phyloP scores from a whole-genome alignment of 2,329 filamentous ascomycete genomes.

The Sarocladium oryzae region DNA sequence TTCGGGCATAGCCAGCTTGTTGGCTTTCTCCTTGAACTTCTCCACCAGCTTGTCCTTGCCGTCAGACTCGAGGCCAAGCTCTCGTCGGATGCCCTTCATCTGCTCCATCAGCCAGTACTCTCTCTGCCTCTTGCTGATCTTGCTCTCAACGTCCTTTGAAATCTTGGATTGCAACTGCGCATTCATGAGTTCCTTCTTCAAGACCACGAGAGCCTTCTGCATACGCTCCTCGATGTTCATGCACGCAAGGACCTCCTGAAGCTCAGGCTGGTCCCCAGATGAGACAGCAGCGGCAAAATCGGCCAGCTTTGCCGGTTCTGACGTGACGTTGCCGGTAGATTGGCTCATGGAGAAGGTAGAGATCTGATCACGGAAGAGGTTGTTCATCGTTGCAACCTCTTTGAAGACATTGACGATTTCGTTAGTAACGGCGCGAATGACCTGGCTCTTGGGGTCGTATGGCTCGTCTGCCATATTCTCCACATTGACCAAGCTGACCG shows the following conservation, averaged over 20 bases:
- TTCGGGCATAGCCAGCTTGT: slow-evolving; percentile 93
- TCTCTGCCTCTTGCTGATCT: slow-evolving; percentile 93
- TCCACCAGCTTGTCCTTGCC: slow-evolving; percentile 98
- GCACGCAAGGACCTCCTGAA: slow-evolving; percentile 84
- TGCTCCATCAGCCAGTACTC: slow-evolving; percentile 99
- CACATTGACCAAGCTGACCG: slow-evolving; percentile 90
- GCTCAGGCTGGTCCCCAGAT: slow-evolving; percentile 83
- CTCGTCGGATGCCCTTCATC: slow-evolving; percentile 96
- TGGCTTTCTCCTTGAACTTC: slow-evolving; percentile 92
- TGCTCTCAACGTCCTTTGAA: slow-evolving; percentile 92
- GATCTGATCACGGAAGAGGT: slow-evolving; percentile 92
- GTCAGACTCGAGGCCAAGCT: slow-evolving; percentile 93
- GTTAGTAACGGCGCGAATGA: slow-evolving; percentile 87
- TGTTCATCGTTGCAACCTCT: slow-evolving; percentile 89
- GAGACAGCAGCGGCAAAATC: slow-evolving; percentile 97
- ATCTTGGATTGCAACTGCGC: slow-evolving; percentile 96
- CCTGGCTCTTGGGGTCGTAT: slow-evolving; percentile 80
- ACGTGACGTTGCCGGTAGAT: slow-evolving; percentile 87
- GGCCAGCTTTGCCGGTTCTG: slow-evolving; percentile 89
- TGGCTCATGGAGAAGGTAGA: slow-evolving; percentile 96
- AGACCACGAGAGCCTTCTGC: slow-evolving; percentile 81
- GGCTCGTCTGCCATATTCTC: slow-evolving; percentile 87
- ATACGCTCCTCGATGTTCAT: slow-evolving; percentile 89
- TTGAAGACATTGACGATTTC: slow-evolving; percentile 99
- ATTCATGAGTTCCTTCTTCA: slow-evolving; percentile 99